A percentile compares a stretch with the other conserved stretches of the same genome.
phyloP scores from a whole-genome alignment of 129 eudicot species.

The Erigeron canadensis region DNA sequence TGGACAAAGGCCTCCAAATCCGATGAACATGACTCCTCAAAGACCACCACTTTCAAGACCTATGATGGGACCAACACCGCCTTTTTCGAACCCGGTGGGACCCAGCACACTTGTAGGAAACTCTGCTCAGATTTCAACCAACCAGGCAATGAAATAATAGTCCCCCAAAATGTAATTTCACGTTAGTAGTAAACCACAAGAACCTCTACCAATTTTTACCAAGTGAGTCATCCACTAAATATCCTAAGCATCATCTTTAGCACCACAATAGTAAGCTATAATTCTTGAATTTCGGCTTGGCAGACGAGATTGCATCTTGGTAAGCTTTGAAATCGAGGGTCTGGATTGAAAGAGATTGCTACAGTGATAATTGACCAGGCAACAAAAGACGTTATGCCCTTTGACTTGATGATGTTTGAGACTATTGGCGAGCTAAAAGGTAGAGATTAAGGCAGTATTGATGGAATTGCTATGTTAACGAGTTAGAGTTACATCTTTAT shows the following conservation, averaged over 20 bases:
- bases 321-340: constrained; percentile 11
- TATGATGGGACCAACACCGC: constrained; percentile 42
- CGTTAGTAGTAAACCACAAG: constrained; percentile 11
- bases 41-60: constrained; percentile 77
- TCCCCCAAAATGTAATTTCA: neutral
- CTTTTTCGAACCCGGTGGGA: constrained; percentile 35
- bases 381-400: constrained; percentile 7
- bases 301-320: constrained; percentile 9
- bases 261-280: neutral
- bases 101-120: constrained; percentile 39
- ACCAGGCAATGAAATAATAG: constrained; percentile 46
- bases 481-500: constrained; percentile 14
- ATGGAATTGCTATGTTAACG: constrained; percentile 11
- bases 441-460: constrained; percentile 8
- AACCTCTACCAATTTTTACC: constrained; percentile 13
- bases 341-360: constrained; percentile 18
- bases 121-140: constrained; percentile 46
- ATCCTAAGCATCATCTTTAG: neutral
- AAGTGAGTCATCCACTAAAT: constrained; percentile 21
- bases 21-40: constrained; percentile 50
- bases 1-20: constrained; percentile 55
- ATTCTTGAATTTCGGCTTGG: neutral
- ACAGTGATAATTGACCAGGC: neutral
- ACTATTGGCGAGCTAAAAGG: neutral
- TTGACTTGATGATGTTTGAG: neutral